Conservation (phyloP, 2,329 filamentous ascomycete species). For the Trichoderma brevicompactum region DNA sequence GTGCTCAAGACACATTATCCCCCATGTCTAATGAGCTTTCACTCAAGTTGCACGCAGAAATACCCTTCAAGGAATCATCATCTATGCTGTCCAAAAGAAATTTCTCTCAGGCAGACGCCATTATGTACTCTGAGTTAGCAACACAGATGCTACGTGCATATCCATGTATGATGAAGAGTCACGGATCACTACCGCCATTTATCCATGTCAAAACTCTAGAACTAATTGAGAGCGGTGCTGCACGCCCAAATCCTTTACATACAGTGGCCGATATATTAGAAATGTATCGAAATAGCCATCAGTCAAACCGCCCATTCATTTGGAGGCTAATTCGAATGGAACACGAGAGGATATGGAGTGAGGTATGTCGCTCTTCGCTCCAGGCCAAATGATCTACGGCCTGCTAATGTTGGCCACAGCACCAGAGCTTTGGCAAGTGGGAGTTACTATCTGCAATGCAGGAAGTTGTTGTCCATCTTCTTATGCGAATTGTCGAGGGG, state of each 20-base stretch:
- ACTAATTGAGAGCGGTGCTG: neutral
- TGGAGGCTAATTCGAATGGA: neutral
- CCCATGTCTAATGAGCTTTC: neutral
- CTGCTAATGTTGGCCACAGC: neutral
- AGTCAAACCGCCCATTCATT: neutral
- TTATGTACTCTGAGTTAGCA: neutral
- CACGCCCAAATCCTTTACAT: neutral
- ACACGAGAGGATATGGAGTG: neutral
- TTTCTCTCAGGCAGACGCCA: neutral
- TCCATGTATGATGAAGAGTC: neutral
- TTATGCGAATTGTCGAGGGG: neutral
- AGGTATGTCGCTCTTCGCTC: neutral
- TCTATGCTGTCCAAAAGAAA: neutral
- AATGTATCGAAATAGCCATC: neutral
- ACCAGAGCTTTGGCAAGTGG: neutral
- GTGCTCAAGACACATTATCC: neutral
- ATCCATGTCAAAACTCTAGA: neutral
- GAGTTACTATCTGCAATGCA: neutral
- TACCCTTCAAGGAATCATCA: neutral
- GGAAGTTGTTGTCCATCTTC: neutral
- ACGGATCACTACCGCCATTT: neutral
- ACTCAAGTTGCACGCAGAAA: neutral
- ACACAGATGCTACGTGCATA: neutral
- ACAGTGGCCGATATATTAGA: neutral
- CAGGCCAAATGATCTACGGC: neutral